Evolutionary conservation across 2,329 filamentous ascomycete genomes (phyloP).

Genomic region (Plenodomus tracheiphilus): DNA sequence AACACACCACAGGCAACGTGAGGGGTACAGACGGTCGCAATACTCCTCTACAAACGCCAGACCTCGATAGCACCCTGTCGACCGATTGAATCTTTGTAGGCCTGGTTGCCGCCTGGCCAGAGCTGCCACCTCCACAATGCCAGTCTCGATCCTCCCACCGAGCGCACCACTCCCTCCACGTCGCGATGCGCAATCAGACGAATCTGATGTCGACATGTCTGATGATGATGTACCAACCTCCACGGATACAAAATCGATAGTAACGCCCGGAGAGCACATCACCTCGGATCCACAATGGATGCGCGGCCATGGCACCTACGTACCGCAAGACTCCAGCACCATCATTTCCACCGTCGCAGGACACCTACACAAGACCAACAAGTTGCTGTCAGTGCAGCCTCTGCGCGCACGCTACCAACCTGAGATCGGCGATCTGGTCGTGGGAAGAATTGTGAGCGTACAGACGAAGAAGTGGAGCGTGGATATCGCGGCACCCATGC

Average conservation of each 20-base stretch:
- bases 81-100: background rate
- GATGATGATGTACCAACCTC: conserved; percentile 47
- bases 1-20: conserved; percentile 1
- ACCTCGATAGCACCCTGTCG: background rate
- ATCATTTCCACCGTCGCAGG: conserved; percentile 92
- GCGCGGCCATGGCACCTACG: conserved; percentile 92
- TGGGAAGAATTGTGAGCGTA: conserved; percentile 94
- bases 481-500: conserved; percentile 84
- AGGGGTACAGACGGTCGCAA: background rate
- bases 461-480: conserved; percentile 92
- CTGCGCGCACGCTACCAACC: conserved; percentile 91
- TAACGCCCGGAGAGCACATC: conserved; percentile 87
- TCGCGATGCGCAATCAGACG: conserved; percentile 47
- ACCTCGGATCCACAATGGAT: conserved; percentile 97
- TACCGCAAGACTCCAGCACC: conserved; percentile 62
- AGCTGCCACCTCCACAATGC: conserved; percentile 49
- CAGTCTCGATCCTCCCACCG: conserved; percentile 63
- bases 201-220: conserved; percentile 54
- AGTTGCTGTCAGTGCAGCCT: conserved; percentile 87
- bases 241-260: conserved; percentile 55
- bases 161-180: conserved; percentile 37
- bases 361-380: conserved; percentile 91
- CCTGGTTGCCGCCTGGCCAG: background rate
- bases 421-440: conserved; percentile 93
- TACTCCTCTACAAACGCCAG: background rate